Percentiles rank a stretch among this genome's conserved stretches.
phyloP scores from a whole-genome alignment of 352 stramenopile species.

The Phytopythium boreale region DNA sequence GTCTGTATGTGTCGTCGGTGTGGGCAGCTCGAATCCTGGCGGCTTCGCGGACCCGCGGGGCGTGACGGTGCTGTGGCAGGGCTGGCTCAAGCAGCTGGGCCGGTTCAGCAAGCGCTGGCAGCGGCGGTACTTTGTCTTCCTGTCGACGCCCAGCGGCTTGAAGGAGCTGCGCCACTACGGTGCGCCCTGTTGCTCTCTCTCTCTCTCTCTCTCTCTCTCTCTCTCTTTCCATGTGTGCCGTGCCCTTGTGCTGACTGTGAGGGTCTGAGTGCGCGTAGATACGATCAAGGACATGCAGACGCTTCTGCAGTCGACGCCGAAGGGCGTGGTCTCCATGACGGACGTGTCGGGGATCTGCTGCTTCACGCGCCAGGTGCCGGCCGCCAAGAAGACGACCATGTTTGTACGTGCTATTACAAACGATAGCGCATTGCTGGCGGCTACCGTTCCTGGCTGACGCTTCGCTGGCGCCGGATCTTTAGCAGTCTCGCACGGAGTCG shows the following conservation, averaged over 20 bases:
- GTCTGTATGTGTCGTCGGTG: neutral
- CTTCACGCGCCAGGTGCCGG: slow-evolving; percentile 43
- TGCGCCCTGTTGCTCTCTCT: too few species aligned
- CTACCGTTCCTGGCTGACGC: neutral
- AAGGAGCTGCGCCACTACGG: slow-evolving; percentile 80
- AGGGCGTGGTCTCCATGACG: slow-evolving; percentile 67
- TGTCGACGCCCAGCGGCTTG: slow-evolving; percentile 57
- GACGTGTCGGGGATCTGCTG: slow-evolving; percentile 78
- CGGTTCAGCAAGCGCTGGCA: slow-evolving; percentile 82
- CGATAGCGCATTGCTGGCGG: neutral
- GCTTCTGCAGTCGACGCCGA: slow-evolving; percentile 63
- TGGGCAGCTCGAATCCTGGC: slow-evolving; percentile 39
- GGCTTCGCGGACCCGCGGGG: slow-evolving; percentile 47
- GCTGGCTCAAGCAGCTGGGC: slow-evolving; percentile 83
- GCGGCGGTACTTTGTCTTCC: slow-evolving; percentile 74
- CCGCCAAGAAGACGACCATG: slow-evolving; percentile 43
- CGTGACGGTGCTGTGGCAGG: slow-evolving; percentile 77
- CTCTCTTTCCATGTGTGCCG: too few species aligned
- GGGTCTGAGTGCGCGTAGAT: slow-evolving; percentile 19
- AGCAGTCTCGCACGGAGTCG: slow-evolving; percentile 53
- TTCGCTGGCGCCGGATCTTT: neutral
- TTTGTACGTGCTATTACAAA: slow-evolving; percentile 37
- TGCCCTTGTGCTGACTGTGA: neutral
- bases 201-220: too few species aligned
- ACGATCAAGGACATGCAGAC: slow-evolving; percentile 51